Conservation (phyloP, 306 rosid genomes). For the Pterocarpus santalinus region DNA sequence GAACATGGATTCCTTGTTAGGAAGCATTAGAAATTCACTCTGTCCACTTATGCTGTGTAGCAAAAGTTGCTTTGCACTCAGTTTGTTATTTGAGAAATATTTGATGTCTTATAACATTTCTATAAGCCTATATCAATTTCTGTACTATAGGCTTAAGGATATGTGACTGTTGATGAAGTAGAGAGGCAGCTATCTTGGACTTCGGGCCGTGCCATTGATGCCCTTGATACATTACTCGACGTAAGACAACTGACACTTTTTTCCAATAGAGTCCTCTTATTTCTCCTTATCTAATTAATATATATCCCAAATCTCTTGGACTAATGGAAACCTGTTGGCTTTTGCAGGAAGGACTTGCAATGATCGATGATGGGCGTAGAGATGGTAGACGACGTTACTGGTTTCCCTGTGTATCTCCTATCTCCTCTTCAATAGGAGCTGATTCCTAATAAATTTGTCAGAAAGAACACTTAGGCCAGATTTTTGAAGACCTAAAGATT, state of each 20-base stretch:
- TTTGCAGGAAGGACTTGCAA: constrained; percentile 93
- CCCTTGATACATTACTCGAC: constrained; percentile 86
- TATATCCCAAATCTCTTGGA: constrained; percentile 31
- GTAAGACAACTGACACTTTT: constrained; percentile 53
- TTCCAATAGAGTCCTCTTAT: no score
- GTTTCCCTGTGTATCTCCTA: constrained; percentile 93
- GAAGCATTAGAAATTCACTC: constrained; percentile 19
- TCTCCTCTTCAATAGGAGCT: constrained; percentile 62
- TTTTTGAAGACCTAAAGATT: not conserved
- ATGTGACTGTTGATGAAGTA: constrained; percentile 82
- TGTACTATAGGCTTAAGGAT: constrained; percentile 80
- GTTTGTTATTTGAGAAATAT: constrained; percentile 2
- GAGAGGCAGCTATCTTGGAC: constrained; percentile 90
- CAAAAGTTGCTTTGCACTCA: not conserved
- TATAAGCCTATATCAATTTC: constrained; percentile 7
- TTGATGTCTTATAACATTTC: constrained; percentile 26
- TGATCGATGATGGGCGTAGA: constrained; percentile 97
- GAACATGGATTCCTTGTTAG: constrained; percentile 8
- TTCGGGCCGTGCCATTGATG: constrained; percentile 86
- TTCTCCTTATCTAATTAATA: not conserved
- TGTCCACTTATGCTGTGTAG: not conserved
- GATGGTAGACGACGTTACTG: constrained; percentile 86
- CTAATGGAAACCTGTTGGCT: constrained; percentile 31
- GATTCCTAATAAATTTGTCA: constrained; percentile 50
- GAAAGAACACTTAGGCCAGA: constrained; percentile 36